phyloP scores from a whole-genome alignment of 1,284 basidiomycete species.

The Bjerkandera adusta region DNA sequence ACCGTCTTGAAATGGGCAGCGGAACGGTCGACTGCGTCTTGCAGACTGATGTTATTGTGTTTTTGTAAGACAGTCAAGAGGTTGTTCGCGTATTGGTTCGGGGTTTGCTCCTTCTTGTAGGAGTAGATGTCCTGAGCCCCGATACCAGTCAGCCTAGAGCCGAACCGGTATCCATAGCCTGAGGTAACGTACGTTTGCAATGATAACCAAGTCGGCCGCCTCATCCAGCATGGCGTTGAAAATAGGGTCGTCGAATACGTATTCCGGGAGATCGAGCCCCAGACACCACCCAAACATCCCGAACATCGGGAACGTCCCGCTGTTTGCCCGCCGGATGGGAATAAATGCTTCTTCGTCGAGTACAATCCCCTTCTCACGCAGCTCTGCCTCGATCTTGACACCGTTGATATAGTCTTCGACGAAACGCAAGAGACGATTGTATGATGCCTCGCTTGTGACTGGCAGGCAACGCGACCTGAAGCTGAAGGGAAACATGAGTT shows the following conservation, averaged over 20 bases:
- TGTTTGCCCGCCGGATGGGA: conserved; percentile 60
- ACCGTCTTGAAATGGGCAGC: conserved; percentile 50
- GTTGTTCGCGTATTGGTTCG: conserved; percentile 65
- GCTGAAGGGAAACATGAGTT: conserved; percentile 31
- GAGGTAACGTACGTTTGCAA: conserved; percentile 58
- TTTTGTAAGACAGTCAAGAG: conserved; percentile 67
- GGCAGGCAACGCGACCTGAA: conserved; percentile 51
- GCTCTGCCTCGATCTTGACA: conserved; percentile 56
- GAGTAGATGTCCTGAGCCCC: conserved; percentile 67
- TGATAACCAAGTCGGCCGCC: conserved; percentile 65
- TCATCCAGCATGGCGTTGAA: conserved; percentile 56
- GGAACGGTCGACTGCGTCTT: conserved; percentile 57
- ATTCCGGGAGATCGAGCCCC: conserved; percentile 60
- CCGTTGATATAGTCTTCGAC: conserved; percentile 56
- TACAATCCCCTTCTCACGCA: conserved; percentile 53
- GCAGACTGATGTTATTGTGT: conserved; percentile 46
- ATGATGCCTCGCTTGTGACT: conserved; percentile 40
- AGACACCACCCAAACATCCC: conserved; percentile 59
- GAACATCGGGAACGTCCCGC: conserved; percentile 63
- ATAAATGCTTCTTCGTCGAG: conserved; percentile 52
- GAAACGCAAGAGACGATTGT: conserved; percentile 49
- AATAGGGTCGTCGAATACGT: conserved; percentile 51
- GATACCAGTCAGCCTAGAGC: no score
- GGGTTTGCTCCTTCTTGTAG: conserved; percentile 71
- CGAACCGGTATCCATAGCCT: no score